Conservation (phyloP, 768 basidiomycete genomes). For the Leccinum obscurum region DNA sequence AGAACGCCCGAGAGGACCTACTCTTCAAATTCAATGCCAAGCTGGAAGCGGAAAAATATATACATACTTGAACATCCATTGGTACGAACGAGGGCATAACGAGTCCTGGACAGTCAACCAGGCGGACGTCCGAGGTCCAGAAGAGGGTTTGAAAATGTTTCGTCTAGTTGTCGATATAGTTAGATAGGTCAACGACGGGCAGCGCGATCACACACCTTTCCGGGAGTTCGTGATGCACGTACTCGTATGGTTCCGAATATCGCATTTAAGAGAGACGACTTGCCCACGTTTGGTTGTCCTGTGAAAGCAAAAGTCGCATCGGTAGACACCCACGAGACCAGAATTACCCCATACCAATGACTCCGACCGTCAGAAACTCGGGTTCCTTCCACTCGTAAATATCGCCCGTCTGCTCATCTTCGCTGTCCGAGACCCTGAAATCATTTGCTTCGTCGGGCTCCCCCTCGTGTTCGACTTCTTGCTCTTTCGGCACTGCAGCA, state of each 20-base stretch:
- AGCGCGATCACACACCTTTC: slow-evolving; percentile 54
- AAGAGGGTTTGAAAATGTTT: slow-evolving; percentile 96
- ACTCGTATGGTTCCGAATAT: slow-evolving; percentile 83
- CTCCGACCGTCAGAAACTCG: slow-evolving; percentile 72
- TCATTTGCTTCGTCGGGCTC: slow-evolving; percentile 25
- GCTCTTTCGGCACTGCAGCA: slow-evolving; percentile 36
- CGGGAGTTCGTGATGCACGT: slow-evolving; percentile 83
- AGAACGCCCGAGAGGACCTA: slow-evolving; percentile 54
- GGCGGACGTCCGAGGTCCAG: slow-evolving; percentile 80
- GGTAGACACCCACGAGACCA: slow-evolving; percentile 1
- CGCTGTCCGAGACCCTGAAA: slow-evolving; percentile 9
- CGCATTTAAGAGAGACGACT: slow-evolving; percentile 90
- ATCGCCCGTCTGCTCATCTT: slow-evolving; percentile 18
- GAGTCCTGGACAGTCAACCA: slow-evolving; percentile 95
- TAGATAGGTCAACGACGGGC: background rate
- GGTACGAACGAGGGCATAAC: slow-evolving; percentile 85
- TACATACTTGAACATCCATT: slow-evolving; percentile 75
- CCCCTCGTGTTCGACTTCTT: slow-evolving; percentile 5
- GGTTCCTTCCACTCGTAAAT: slow-evolving; percentile 39
- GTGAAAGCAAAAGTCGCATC: background rate
- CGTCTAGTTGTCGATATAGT: slow-evolving; percentile 48
- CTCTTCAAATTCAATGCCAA: background rate
- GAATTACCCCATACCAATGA: slow-evolving; percentile 55
- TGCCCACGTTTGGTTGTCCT: slow-evolving; percentile 97
- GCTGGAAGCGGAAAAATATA: background rate